Evolutionary conservation across 208 protist species (phyloP), one percentile per base, ranked within the genome.

Genomic region (Phytomonas francai): DNA sequence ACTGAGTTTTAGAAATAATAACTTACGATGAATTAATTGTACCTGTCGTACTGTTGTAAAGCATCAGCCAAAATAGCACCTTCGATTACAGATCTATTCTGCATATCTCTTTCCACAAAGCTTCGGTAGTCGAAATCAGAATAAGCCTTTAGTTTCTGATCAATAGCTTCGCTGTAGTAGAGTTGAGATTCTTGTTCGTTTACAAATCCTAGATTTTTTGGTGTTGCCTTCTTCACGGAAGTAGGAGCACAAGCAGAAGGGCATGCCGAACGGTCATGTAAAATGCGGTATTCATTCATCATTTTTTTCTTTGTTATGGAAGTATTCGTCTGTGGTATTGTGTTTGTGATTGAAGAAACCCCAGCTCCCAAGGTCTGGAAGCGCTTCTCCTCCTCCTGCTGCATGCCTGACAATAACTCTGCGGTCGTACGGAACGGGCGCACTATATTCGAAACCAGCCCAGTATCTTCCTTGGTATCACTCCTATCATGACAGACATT

Each of bases 41-140:
- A 25, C 57, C 71, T 74, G 56, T 85, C 82, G 59, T 93, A 93
- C 22, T 77, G 59, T 8, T 74, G 75, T n/a, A 95, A 71, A n/a
- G 89, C 89, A 65, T 95, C 89, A 2, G 89, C 78, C 68, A 93
- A 73, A 59, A 95, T 92, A 31, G 89, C 89, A 9, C 73, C 79
- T 14, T 89, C 87, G 67, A 91, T 69, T 45, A 80, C 77, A 12
- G 65, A 79, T 25, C 71, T 66, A 65, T 93, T 87, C 19, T 74
- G 68, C 34, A 76, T 79, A 3, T 72, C 81, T 27, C 76, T 69
- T 51, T 89, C 81, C 8, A 95, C 84, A 67, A 83, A 92, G 32
- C 71, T 75, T 5, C 79, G 77, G 71, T 95, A 95, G 68, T 95
- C 81, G 66, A 90, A 95, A 59, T 93, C 81, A 27, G 84, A 39